Percentiles rank a stretch among this genome's conserved stretches.
Conservation (phyloP, 164 flowering plant genomes). For the Vitis amurensis region DNA sequence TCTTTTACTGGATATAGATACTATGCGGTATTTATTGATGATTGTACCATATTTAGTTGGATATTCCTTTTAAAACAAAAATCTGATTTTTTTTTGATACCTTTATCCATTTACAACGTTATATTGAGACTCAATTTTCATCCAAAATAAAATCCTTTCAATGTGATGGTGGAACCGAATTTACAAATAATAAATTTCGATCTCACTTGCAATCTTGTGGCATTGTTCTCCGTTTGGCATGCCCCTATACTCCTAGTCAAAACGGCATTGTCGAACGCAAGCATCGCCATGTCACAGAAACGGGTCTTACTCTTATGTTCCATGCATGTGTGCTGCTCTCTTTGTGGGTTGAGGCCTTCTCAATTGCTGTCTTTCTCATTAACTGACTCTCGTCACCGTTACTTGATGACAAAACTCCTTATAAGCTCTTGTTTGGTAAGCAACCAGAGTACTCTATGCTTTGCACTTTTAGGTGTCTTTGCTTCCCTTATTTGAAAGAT, state of each 20-base stretch:
- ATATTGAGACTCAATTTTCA: too few relatives aligned
- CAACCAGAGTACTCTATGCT: neutral
- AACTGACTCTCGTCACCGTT: neutral
- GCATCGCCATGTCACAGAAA: neutral
- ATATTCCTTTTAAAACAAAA: neutral
- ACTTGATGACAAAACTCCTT: neutral
- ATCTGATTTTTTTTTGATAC: neutral
- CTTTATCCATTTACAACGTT: too few relatives aligned
- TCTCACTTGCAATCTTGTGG: neutral
- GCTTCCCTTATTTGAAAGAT: neutral
- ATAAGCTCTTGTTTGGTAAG: neutral
- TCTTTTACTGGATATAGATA: neutral
- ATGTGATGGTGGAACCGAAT: too few relatives aligned
- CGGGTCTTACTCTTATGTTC: constrained; percentile 1
- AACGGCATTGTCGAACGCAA: neutral
- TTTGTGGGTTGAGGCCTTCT: neutral
- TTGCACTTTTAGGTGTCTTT: neutral
- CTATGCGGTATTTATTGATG: neutral
- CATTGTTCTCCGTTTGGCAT: neutral
- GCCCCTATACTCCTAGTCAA: neutral
- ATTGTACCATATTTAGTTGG: neutral
- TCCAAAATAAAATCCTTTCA: too few relatives aligned
- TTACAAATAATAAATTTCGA: neutral
- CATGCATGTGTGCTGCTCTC: neutral
- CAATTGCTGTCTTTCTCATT: neutral